Evolutionary conservation across 176 grass and related monocot genomes (phyloP).

Genomic region (Panicum miliaceum): DNA sequence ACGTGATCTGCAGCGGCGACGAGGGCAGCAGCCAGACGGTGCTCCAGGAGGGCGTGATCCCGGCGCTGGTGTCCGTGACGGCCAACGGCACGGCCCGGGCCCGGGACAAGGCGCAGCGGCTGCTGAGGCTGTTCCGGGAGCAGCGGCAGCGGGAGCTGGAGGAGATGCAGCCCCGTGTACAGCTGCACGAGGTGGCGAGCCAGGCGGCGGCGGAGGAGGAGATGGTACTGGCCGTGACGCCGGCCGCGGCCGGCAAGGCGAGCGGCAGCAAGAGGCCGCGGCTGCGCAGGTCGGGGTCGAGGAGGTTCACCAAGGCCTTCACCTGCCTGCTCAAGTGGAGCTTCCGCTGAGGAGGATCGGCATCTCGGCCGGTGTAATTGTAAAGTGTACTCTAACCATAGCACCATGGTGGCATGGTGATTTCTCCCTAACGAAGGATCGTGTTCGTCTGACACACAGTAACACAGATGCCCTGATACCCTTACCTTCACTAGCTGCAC

Average conservation of each 20-base stretch:
- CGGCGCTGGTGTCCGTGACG: conserved; percentile 62
- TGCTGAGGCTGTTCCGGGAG: conserved; percentile 75
- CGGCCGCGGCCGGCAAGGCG: conserved; percentile 6
- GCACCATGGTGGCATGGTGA: not conserved
- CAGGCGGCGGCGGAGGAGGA: conserved; percentile 39
- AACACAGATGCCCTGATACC: not conserved
- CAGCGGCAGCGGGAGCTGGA: conserved; percentile 66
- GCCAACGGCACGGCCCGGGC: conserved; percentile 57
- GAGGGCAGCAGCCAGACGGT: conserved; percentile 56
- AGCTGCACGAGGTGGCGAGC: conserved; percentile 52
- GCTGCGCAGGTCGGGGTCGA: conserved; percentile 56
- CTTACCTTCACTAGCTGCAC: not conserved
- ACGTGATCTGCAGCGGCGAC: conserved; percentile 61
- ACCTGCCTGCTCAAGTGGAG: conserved; percentile 55
- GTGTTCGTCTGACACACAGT: not conserved
- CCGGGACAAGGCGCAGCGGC: conserved; percentile 74
- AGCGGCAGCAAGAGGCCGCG: conserved; percentile 38
- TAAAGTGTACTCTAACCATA: not conserved
- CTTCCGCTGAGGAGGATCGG: not conserved
- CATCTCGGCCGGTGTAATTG: not conserved
- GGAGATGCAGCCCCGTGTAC: conserved; percentile 32
- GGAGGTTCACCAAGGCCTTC: conserved; percentile 47
- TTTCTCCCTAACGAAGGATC: no score
- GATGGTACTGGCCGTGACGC: not conserved
- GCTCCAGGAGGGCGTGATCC: conserved; percentile 83